Evolutionary conservation across 176 grass and related monocot genomes (phyloP), one percentile per base, ranked within the genome.

Genomic region (Thalia dealbata): DNA sequence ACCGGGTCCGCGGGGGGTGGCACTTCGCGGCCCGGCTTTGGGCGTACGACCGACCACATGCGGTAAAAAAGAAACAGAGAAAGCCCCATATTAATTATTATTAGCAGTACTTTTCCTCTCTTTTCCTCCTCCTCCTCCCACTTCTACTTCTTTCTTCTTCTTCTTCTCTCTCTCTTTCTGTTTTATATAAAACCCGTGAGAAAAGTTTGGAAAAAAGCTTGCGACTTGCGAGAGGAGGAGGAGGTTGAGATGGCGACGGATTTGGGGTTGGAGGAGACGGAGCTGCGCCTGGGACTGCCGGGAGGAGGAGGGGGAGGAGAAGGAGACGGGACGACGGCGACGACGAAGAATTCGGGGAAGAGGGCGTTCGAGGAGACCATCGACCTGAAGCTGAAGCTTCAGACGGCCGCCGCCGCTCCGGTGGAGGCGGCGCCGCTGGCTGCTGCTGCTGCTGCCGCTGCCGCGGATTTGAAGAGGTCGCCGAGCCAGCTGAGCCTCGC

Each of bases 261-360:
- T 52, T 78, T 82, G 82, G 82, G 83, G 73, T 87, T 75, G 73
- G 89, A 88, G 35, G 89, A 82, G 84, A 96, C 93, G 66, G 93
- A 96, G 87, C 93, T 96, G 82, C 52, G 89, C 11, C 93, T 96
- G 75, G 87, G 93, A 66, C 75, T 92, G 80, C 89, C 89, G 0
- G 89, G 93, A 58, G 93, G 87, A 26, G 88, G 76, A 27, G 92
- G 18, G 11, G 59, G 59, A 62, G 61, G 61, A 63, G 83, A 75
- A 22, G 73, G 56, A 25, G 92, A 87, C 28, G 79, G 16, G 54
- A n/a, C n/a, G n/a, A n/a, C n/a, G n/a, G n/a, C n/a, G n/a, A n/a
- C 73, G 9, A 69, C 82, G 76, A 96, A 84, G 79, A 83, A 50
- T 79, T 78, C 84, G 18, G 76, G 69, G 24, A 96, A 96, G 84